Base-by-base conservation (phyloP, 2,329 filamentous ascomycete species). In the Calonectria montana region DNA sequence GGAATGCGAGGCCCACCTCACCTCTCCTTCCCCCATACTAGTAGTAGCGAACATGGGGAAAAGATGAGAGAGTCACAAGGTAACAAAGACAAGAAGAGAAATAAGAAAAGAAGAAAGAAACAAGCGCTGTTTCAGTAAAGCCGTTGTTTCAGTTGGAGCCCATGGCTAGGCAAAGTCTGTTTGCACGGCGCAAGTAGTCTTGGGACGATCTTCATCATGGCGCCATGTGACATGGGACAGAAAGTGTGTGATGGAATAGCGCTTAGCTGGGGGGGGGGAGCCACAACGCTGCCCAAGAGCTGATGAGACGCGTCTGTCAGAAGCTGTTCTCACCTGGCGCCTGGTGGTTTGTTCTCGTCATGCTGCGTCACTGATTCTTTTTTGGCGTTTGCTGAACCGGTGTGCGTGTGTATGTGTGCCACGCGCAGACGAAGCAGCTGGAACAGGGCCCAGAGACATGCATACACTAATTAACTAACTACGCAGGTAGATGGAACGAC, bases 141-240 rank as follows among this genome's bases (percentile, higher is more conserved):
- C 10, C 25, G 23, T 25, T 31, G 69, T 71, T 67, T 71, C 69
- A 67, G 64, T 63, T 59, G 53, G 39, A 27, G 45, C 47, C 57
- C 25, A 48, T 68, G 50, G 65, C 31, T 47, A 37, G 23, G 41
- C 23, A 53, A 43, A 41, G 35, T 29, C 39, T 62, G 57, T 62
- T 43, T 59, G 21, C 53, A 59, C 31, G 53, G 53, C 53, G 53
- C n/a, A n/a, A n/a, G n/a, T 37, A 59, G 53, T 59, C 12, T 23
- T 59, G 31, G 7, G 67, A 70, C 62, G 55, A 66, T 59, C 53
- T 39, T 70, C 68, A 41, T 55, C 55, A 70, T 67, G 37, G 57
- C 47, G 41, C 41, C 53, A 50, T 67, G 31, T 67, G 50, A 67
- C 53, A 21, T 27, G 53, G 41, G 23, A 37, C 21, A 53, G 31